phyloP scores from a whole-genome alignment of 148 eudicot genomes.

The Silene conica region DNA sequence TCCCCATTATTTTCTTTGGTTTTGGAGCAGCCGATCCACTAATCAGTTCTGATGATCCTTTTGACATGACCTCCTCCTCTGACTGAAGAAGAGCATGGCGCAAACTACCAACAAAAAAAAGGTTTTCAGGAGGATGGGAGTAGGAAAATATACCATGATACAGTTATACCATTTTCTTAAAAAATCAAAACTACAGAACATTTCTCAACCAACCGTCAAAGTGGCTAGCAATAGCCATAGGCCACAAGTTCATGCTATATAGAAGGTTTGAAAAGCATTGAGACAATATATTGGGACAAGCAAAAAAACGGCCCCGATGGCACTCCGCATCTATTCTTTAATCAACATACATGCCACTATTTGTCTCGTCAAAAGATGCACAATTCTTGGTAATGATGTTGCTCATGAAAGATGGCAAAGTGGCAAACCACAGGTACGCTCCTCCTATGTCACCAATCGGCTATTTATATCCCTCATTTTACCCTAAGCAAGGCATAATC shows the following conservation, averaged over 20 bases:
- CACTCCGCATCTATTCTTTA: neutral
- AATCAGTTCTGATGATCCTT: slow-evolving; percentile 40
- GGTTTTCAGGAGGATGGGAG: neutral
- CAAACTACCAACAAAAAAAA: slow-evolving; percentile 33
- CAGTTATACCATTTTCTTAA: neutral
- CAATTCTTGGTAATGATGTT: slow-evolving; percentile 5
- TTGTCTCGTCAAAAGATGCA: neutral
- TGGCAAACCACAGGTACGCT: neutral
- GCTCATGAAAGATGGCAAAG: neutral
- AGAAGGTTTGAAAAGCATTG: neutral
- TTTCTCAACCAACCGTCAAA: neutral
- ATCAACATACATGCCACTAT: neutral
- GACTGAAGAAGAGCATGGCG: slow-evolving; percentile 57
- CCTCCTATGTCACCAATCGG: neutral
- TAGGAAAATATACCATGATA: neutral
- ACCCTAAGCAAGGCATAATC: slow-evolving; percentile 1
- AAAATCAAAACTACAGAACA: neutral
- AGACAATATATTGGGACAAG: slow-evolving; percentile 1
- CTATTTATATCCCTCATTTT: neutral
- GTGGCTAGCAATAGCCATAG: slow-evolving; percentile 1
- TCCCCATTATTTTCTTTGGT: slow-evolving; percentile 57
- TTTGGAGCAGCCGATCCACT: slow-evolving; percentile 46
- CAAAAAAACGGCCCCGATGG: neutral
- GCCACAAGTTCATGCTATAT: slow-evolving; percentile 7
- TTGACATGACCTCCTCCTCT: slow-evolving; percentile 57